Evolutionary conservation across 805 yeast species (phyloP), one percentile per base, ranked within the genome.

Genomic region (Candida tammaniensis): DNA sequence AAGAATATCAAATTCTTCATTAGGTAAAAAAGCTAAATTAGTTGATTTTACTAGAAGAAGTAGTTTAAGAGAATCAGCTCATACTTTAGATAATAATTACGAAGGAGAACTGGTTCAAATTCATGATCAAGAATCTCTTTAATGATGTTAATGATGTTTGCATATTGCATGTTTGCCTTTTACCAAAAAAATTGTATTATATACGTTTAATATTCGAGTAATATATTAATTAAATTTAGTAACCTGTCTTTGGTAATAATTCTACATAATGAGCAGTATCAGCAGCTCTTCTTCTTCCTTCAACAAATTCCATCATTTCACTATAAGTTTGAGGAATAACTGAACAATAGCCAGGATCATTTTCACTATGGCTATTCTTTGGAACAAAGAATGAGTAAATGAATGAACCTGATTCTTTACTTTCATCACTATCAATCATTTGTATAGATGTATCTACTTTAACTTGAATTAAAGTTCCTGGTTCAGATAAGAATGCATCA

Each of bases 381-480:
- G 89, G 86, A 24, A 87, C 95, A 52, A 80, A 89, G 74, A 82
- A 89, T 1, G 96, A 86, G 60, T 81, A 89, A 36, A 87, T 84
- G 55, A 89, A 89, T 11, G 88, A 76, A 12, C 97, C 97, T 9
- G 95, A 80, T 49, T 84, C 82, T 30, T 76, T 80, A 26, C 74
- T 66, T 33, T 70, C 68, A 26, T 73, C 75, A 17, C 76, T 73
- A 34, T 80, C 82, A 47, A 89, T 63, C 32, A 75, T 75, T 47
- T 84, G 76, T 35, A 88, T 93, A 19, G 72, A 69, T 3, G 95
- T 84, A 55, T 84, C 88, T 11, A 89, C 97, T 52, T 86, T 81
- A 17, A 89, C 93, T 64, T 89, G 97, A 36, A 89, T 74, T 47
- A 89, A 68, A 4, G 95, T 85, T 36, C 97, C 96, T n/a, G 88